Evolutionary conservation across 2,329 filamentous ascomycete genomes (phyloP), one percentile per base, ranked within the genome.

Genomic region (Aciculosporium take): DNA sequence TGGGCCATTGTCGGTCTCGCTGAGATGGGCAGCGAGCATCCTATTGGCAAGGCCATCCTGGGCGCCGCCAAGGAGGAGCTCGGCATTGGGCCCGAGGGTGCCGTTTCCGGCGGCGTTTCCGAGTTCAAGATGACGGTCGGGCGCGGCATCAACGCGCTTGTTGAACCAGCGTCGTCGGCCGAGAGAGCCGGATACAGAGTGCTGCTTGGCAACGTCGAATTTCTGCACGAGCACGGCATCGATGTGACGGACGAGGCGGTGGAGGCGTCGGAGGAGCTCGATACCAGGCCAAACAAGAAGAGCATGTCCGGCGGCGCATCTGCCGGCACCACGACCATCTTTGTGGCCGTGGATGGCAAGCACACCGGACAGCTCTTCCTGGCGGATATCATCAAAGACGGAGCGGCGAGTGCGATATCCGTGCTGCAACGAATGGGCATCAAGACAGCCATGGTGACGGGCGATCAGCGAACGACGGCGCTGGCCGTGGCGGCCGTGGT

Each of bases 1-100:
- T 98, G 91, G 91, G 78, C 84, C n/a, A 72, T 95, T 46, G 78
- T 98, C 43, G 91, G 88, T 34, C 78, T 96, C n/a, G 82, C 89
- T 0, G 91, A 98, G 64, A 87, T 87, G 74, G 84, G 85, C 49
- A 94, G 86, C 54, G 91, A 98, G 61, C 91, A 98, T 56, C 91
- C 91, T 1, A 84, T 96, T 43, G 91, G 88, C n/a, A 85, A 79
- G 53, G 89, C 91, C 12, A 84, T 96, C 39, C 67, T 94, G 5
- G 62, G 65, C 1, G 78, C 79, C 23, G 87, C 89, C 3, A 88
- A 84, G 51, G 67, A 74, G 2, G 76, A 89, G 56, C 76, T 95
- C 7, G 78, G 77, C 4, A 60, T 94, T 30, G 78, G 76, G 13
- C 59, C 69, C 2, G 86, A 93, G 44, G 81, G 74, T 7, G 74